Base-by-base conservation (phyloP, 441 rosid genomes). In the Corymbia citriodora region DNA sequence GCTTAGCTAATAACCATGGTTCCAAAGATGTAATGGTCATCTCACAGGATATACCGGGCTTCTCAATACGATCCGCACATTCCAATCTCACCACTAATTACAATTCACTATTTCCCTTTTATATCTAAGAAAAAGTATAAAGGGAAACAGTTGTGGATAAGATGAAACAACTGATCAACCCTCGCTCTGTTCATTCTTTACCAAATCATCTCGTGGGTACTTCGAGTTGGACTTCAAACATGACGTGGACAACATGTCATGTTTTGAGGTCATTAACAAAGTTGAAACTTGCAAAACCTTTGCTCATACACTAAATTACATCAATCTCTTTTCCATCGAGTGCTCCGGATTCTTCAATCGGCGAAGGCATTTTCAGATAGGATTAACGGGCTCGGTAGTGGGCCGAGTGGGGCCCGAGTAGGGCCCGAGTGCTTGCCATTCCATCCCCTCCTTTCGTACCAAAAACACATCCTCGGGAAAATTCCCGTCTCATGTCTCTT, bases 1-100 rank as follows among this genome's bases (percentile, higher is more conserved):
- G 1, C 8, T 74, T 1, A 23, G 15, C 10, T 23, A 0, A 45
- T 23, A 13, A 79, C 3, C n/a, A 2, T 7, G 4, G 12, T 79
- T 23, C 10, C 3, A 2, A 13, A 79, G n/a, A 23, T 45, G 9
- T 79, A 25, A 45, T 1, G 2, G 10, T 45, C 5, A 23, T 11
- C 49, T 23, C 13, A 10, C 49, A 19, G 5, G 27, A 36, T 45
- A 21, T 23, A 23, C 3, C 2, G 15, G 0, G 85, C n/a, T 2
- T 7, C 29, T 23, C 8, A 21, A 9, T 19, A 74, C 8, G 50
- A 74, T 74, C 3, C 21, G 9, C 14, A 19, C 48, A 40, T 74
- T 74, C 16, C 29, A 11, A 40, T 40, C 11, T 70, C 3, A 25
- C 25, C 29, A 74, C 83, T 11, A 2, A 72, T 18, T 70, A 70